Conservation (phyloP, 1,284 basidiomycete genomes). For the Gomphus sp. region DNA sequence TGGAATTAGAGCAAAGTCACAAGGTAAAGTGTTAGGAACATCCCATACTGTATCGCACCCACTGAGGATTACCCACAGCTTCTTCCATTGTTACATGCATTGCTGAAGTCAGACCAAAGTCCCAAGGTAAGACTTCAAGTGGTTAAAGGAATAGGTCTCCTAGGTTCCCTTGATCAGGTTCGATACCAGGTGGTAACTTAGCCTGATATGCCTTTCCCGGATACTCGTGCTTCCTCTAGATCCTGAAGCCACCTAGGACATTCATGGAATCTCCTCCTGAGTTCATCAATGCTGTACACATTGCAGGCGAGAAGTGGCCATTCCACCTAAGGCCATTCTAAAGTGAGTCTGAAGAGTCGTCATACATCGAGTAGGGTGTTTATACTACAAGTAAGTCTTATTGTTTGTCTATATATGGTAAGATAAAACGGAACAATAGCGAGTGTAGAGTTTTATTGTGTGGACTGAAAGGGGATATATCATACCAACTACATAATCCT, state of each 20-base stretch:
- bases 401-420: too few species aligned
- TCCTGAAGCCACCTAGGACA: not conserved
- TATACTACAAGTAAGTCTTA: too few species aligned
- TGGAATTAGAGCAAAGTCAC: too few species aligned
- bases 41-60: constrained; percentile 47
- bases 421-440: too few species aligned
- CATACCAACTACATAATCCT: too few species aligned
- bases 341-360: too few species aligned
- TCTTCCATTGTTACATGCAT: constrained; percentile 41
- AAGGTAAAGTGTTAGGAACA: too few species aligned
- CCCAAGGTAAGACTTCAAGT: constrained; percentile 39
- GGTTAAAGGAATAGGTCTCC: constrained; percentile 52
- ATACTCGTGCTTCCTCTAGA: not conserved
- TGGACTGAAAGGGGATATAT: constrained; percentile 13
- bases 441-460: constrained; percentile 35
- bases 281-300: not conserved
- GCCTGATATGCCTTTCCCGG: not conserved
- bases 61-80: constrained; percentile 47
- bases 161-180: constrained; percentile 55
- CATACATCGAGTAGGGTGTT: too few species aligned
- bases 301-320: constrained; percentile 18
- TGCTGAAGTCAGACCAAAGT: constrained; percentile 43
- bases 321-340: constrained; percentile 36
- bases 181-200: constrained; percentile 1
- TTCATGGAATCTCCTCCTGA: constrained; percentile 3